Conservation (phyloP, 73 alveolate species). For the Paramecium octaurelia region DNA sequence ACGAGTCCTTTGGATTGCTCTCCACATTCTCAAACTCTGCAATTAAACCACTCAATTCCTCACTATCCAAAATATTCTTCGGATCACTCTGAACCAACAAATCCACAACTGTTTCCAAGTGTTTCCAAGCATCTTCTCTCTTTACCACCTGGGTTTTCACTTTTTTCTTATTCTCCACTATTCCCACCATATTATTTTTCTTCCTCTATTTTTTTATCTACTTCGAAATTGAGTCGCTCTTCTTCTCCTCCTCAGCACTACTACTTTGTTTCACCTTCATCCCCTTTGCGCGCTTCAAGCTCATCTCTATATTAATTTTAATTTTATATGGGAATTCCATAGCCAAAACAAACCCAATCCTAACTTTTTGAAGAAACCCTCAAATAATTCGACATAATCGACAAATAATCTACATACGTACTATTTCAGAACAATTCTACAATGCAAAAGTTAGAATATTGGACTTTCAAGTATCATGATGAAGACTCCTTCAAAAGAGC, state of each 20-base stretch:
- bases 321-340: neutral
- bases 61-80: neutral
- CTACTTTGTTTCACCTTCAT: neutral
- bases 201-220: neutral
- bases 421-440: neutral
- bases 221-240: neutral
- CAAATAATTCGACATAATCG: neutral
- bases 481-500: neutral
- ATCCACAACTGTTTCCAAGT: neutral
- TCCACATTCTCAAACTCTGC: neutral
- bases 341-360: neutral
- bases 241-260: neutral
- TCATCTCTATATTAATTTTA: neutral
- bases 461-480: slow-evolving; percentile 1
- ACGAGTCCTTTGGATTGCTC: neutral
- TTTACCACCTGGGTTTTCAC: neutral
- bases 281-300: neutral
- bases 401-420: neutral
- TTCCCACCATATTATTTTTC: neutral
- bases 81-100: neutral
- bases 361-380: slow-evolving; percentile 20
- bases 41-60: neutral
- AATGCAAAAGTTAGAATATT: neutral
- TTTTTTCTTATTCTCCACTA: neutral
- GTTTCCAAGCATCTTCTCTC: neutral